phyloP scores from a whole-genome alignment of 2,329 filamentous ascomycete species.

The Endoconidiophora polonica region DNA sequence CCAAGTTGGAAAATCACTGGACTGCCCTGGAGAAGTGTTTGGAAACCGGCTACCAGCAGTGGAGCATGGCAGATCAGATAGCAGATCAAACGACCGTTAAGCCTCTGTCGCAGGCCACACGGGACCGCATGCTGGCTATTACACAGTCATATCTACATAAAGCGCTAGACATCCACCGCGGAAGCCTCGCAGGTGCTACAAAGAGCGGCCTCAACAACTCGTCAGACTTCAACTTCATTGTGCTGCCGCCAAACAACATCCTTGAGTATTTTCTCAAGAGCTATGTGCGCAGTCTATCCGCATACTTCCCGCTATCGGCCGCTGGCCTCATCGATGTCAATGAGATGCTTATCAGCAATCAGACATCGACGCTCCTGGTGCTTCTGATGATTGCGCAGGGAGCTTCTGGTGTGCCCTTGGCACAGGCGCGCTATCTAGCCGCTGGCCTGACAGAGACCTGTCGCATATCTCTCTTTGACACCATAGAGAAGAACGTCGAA shows the following conservation, averaged over 20 bases:
- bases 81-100: slow-evolving; percentile 26
- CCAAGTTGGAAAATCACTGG: slow-evolving; percentile 32
- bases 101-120: slow-evolving; percentile 31
- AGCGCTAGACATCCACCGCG: slow-evolving; percentile 49
- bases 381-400: slow-evolving; percentile 59
- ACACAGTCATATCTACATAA: slow-evolving; percentile 55
- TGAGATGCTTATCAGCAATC: slow-evolving; percentile 48
- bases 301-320: slow-evolving; percentile 47
- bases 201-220: slow-evolving; percentile 29
- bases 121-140: slow-evolving; percentile 55
- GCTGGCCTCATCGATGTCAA: slow-evolving; percentile 47
- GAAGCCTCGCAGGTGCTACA: slow-evolving; percentile 15
- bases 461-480: slow-evolving; percentile 54
- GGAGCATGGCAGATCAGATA: slow-evolving; percentile 19
- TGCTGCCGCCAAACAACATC: slow-evolving; percentile 48
- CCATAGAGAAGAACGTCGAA: slow-evolving; percentile 55
- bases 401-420: slow-evolving; percentile 46
- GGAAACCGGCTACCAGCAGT: slow-evolving; percentile 15
- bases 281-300: slow-evolving; percentile 48
- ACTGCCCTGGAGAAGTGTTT: slow-evolving; percentile 26
- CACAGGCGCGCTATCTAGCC: slow-evolving; percentile 48
- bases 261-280: slow-evolving; percentile 50
- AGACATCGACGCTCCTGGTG: slow-evolving; percentile 47
- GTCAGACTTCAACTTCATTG: slow-evolving; percentile 42
- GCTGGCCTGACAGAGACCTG: slow-evolving; percentile 54